Base-by-base conservation (phyloP, 345 rosid species). In the Populus euphratica region DNA sequence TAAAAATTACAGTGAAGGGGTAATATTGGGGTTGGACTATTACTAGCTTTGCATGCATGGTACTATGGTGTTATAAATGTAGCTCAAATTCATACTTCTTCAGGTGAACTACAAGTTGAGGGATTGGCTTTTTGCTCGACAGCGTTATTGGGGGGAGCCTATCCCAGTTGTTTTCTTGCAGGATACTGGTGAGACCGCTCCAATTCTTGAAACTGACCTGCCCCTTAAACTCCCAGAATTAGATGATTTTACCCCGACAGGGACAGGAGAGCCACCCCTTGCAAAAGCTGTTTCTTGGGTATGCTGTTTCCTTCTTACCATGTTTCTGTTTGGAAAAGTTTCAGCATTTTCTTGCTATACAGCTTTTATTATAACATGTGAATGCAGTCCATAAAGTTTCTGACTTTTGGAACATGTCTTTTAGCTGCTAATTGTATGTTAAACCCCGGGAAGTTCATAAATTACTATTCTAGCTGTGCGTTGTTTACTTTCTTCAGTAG, bases 101-200 rank as follows among this genome's bases (percentile, higher is more conserved):
- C 87, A 93, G 99, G 92, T 95, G 72, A 95, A 95, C 81, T 95
- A 79, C 88, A 95, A 91, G 90, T 82, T 93, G 86, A 86, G 99
- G 82, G 99, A 95, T 83, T 95, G 99, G 99, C 94, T 95, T 79
- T 95, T 95, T 89, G 98, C 99, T 75, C 81, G 98, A 79, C 99
- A 95, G 77, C 98, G 99, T 11, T 95, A 95, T 80, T 95, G 99
- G 99, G 99, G 98, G 11, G 99, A 95, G 83, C 99, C 99, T 78
- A 93, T 95, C 62, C 99, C 99, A 0, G 88, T 95, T 71, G 73
- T 93, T 70, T 91, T 91, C 83, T 74, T 86, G 80, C 91, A 93
- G 75, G 96, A 86, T 54, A 85, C 85, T 38, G 83, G 87, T 75
- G 99, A 91, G 86, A 84, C 85, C 35, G 70, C 89, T 84, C 94